Conservation (phyloP, 2,329 filamentous ascomycete species). For the Exophiala mesophila region DNA sequence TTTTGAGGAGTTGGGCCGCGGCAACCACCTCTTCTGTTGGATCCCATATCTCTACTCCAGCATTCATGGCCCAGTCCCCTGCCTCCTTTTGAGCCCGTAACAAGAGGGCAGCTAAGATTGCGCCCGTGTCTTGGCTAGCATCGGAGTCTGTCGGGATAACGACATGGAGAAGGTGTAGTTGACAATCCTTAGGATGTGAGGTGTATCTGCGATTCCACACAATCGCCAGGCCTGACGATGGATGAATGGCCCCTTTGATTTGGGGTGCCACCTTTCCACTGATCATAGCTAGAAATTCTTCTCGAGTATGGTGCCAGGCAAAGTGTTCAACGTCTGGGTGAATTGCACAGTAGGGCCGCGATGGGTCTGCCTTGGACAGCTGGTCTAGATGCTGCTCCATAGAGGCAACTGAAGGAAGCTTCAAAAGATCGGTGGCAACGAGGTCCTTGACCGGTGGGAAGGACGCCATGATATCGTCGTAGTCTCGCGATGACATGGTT, state of each 20-base stretch:
- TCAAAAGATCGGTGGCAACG: conserved; percentile 39
- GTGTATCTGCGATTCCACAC: conserved; percentile 36
- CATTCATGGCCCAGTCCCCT: conserved; percentile 59
- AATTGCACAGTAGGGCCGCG: conserved; percentile 58
- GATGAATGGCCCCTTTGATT: conserved; percentile 63
- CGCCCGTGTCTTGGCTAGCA: conserved; percentile 5
- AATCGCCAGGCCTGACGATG: conserved; percentile 32
- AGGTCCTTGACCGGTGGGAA: conserved; percentile 32
- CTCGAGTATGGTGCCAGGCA: conserved; percentile 73
- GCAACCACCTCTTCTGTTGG: conserved; percentile 54
- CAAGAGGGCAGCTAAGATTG: conserved; percentile 59
- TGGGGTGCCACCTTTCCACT: conserved; percentile 49
- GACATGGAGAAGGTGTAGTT: conserved; percentile 40
- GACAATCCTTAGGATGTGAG: conserved; percentile 33
- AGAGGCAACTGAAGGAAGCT: conserved; percentile 52
- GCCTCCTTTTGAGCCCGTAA: conserved; percentile 66
- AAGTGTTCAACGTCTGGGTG: conserved; percentile 64
- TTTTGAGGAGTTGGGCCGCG: conserved; percentile 33
- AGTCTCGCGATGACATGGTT: conserved; percentile 30
- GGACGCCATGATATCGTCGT: conserved; percentile 22
- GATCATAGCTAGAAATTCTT: conserved; percentile 68
- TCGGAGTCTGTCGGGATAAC: conserved; percentile 38
- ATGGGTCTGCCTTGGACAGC: conserved; percentile 36
- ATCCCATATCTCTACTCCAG: conserved; percentile 77
- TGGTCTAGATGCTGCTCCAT: conserved; percentile 55